Conservation (phyloP, 2,329 filamentous ascomycete species). For the Pseudogymnoascus sp. region DNA sequence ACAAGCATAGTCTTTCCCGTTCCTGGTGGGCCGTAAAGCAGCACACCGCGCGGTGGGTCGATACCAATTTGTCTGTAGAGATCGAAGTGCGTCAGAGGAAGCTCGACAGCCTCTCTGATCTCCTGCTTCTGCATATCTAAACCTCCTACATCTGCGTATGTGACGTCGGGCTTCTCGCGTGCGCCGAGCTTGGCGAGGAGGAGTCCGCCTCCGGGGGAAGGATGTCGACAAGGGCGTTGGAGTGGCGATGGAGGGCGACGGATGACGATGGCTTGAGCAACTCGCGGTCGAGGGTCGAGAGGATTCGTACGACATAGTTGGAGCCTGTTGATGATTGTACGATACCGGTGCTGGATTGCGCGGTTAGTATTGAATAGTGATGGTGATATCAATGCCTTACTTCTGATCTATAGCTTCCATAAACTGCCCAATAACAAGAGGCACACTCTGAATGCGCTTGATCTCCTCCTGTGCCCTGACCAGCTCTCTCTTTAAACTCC, state of each 20-base stretch:
- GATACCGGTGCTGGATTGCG: slow-evolving; percentile 71
- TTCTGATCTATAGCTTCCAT: slow-evolving; percentile 99
- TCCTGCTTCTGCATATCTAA: slow-evolving; percentile 99
- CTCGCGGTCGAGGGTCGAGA: slow-evolving; percentile 96
- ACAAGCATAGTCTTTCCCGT: slow-evolving; percentile 97
- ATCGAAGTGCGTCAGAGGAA: slow-evolving; percentile 94
- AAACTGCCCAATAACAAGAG: slow-evolving; percentile 96
- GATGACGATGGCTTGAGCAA: slow-evolving; percentile 96
- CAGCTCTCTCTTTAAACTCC: slow-evolving; percentile 93
- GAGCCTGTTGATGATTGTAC: slow-evolving; percentile 97
- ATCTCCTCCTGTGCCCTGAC: slow-evolving; percentile 98
- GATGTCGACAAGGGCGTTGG: slow-evolving; percentile 96
- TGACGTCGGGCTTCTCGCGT: slow-evolving; percentile 97
- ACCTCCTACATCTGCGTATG: slow-evolving; percentile 95
- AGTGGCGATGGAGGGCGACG: slow-evolving; percentile 95
- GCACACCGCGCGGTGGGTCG: slow-evolving; percentile 90
- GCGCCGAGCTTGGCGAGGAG: slow-evolving; percentile 92
- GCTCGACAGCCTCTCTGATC: slow-evolving; percentile 93
- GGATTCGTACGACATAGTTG: slow-evolving; percentile 97
- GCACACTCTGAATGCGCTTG: slow-evolving; percentile 98
- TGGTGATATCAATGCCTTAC: slow-evolving; percentile 43
- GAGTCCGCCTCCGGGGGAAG: slow-evolving; percentile 98
- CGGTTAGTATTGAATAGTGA: slow-evolving; percentile 16
- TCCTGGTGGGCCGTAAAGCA: slow-evolving; percentile 92
- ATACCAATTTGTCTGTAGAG: slow-evolving; percentile 99